Evolutionary conservation across 2,329 filamentous ascomycete genomes (phyloP).

Genomic region (Nemania sp.): DNA sequence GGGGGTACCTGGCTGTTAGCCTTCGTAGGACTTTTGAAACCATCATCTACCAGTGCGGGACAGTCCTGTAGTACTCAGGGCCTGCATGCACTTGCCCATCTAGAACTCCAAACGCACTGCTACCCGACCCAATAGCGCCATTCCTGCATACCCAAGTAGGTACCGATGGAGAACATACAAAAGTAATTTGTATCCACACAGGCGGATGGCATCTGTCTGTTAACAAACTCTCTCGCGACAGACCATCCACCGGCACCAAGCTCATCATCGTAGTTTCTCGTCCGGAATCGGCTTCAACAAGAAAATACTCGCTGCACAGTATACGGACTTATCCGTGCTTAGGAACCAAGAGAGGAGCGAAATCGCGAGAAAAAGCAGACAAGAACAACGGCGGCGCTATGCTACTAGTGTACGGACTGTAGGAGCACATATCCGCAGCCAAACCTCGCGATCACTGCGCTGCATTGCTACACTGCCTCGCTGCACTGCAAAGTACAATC

Average conservation of each 20-base stretch:
- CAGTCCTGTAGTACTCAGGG: too few relatives aligned
- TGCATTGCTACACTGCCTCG: too few relatives aligned
- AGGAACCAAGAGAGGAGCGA: too few relatives aligned
- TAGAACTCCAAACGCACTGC: slow-evolving; percentile 26
- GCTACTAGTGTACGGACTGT: too few relatives aligned
- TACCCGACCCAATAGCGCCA: slow-evolving; percentile 21
- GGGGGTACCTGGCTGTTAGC: background rate
- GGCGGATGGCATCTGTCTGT: background rate
- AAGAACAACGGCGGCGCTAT: too few relatives aligned
- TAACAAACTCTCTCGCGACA: background rate
- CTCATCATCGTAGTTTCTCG: background rate
- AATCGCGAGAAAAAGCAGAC: too few relatives aligned
- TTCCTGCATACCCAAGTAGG: slow-evolving; percentile 2
- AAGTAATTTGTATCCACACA: slow-evolving; percentile 1
- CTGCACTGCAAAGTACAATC: too few relatives aligned
- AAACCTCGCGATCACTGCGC: too few relatives aligned
- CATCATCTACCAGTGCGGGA: background rate
- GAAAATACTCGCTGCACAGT: background rate
- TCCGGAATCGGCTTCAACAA: background rate
- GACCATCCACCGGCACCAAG: background rate
- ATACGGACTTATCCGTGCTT: too few relatives aligned
- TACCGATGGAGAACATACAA: slow-evolving; percentile 3
- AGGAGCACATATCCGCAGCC: too few relatives aligned
- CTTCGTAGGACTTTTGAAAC: slow-evolving; percentile 23
- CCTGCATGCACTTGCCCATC: background rate